Base-by-base conservation (phyloP, 2,329 filamentous ascomycete species). In the Blastomyces gilchristii region DNA sequence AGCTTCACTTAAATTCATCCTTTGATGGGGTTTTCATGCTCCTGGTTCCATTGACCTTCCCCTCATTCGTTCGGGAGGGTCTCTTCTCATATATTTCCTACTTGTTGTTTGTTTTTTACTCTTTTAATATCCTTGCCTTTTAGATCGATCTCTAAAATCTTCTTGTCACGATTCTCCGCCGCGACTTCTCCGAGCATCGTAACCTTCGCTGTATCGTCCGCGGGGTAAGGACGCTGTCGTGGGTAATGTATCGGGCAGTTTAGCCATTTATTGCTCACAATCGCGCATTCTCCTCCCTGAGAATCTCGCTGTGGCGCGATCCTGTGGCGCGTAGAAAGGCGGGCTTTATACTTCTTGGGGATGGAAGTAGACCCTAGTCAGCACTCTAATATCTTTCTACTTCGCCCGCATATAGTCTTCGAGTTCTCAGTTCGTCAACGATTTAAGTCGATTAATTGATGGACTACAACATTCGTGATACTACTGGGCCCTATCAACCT, bases 1-100 rank as follows among this genome's bases (percentile, higher is more conserved):
- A 72, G 71, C 69, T 69, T 71, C 67, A 65, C 62, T 68, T 66
- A 66, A 66, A 69, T 68, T 64, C 67, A 61, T 18, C 63, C 63
- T 66, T 65, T 67, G 58, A 56, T 63, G 61, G 65, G 65, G 59
- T 63, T 62, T 64, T 68, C 63, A 67, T 67, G 25, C 65, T 64
- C 45, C 58, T 54, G 25, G 49, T 61, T 37, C 60, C 57, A 64
- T 63, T 63, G 58, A 47, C 60, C 62, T 63, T 64, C 58, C 65
- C 66, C 65, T 62, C 58, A 60, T 65, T 63, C 62, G 57, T 65
- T 63, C 62, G 63, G 37, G 61, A 62, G 22, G 58, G 63, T 62
- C 62, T 65, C 63, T 61, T 50, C 49, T 61, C 61, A 61, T 62
- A 49, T 49, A 43, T 61, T 60, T 63, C 62, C 68, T 61, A 37